A percentile compares a stretch with the other conserved stretches of the same genome.
Evolutionary conservation across 208 protist species (phyloP).

Genomic region (Leishmania arabica): DNA sequence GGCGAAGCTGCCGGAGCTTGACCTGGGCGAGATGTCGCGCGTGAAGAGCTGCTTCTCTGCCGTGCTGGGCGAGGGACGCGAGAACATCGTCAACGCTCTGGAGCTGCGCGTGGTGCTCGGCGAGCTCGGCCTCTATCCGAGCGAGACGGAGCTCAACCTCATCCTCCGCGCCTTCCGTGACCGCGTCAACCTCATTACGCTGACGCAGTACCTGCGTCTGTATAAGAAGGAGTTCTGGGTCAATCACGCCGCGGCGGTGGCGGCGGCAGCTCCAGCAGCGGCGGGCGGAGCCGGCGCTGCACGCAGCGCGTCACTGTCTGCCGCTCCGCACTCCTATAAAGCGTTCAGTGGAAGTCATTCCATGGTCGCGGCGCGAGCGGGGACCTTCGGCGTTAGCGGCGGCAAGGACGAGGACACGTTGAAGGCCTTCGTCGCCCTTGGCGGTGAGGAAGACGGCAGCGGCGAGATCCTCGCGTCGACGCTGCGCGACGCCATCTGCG

Average conservation of each 20-base stretch:
- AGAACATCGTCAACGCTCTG: constrained; percentile 68
- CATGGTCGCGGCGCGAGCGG: neutral
- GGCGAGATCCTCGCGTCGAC: constrained; percentile 48
- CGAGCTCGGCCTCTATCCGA: constrained; percentile 76
- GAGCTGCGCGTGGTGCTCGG: constrained; percentile 76
- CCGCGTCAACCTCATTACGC: constrained; percentile 60
- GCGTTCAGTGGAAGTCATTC: constrained; percentile 19
- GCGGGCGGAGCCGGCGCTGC: neutral
- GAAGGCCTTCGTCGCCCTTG: constrained; percentile 79
- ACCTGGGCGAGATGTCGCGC: constrained; percentile 63
- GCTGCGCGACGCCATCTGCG: constrained; percentile 55
- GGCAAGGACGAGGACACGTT: constrained; percentile 63
- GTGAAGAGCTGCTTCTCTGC: constrained; percentile 51
- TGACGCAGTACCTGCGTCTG: constrained; percentile 81
- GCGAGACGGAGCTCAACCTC: constrained; percentile 63
- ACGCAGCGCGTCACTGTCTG: constrained; percentile 5
- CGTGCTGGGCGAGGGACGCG: constrained; percentile 48
- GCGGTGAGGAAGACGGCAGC: constrained; percentile 69
- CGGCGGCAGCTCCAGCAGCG: constrained; percentile 1
- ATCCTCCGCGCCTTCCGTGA: constrained; percentile 57
- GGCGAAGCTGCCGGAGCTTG: constrained; percentile 62
- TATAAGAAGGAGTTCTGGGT: constrained; percentile 74
- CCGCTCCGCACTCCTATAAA: constrained; percentile 1
- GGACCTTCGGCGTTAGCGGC: neutral
- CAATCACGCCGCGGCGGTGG: constrained; percentile 4